A percentile compares a stretch with the other conserved stretches of the same genome.
phyloP scores from a whole-genome alignment of 352 stramenopile species.

The Globisporangium canariense region DNA sequence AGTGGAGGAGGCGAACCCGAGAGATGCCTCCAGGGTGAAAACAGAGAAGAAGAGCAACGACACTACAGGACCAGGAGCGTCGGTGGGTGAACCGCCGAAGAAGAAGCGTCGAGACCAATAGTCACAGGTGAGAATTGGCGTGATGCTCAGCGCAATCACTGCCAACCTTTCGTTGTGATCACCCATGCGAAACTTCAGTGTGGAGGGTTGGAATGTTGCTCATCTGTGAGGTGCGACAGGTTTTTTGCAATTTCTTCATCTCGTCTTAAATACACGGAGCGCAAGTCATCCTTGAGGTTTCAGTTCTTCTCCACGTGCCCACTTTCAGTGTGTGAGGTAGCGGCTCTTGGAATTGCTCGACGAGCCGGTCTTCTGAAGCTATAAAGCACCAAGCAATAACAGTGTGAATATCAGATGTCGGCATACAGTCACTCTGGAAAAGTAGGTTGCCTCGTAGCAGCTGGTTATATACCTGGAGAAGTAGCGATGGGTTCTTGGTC shows the following conservation, averaged over 20 bases:
- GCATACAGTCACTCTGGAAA: not conserved
- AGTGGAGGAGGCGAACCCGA: conserved; percentile 11
- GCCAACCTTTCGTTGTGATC: not conserved
- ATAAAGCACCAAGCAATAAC: not conserved
- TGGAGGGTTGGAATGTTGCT: not conserved
- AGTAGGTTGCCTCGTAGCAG: not conserved
- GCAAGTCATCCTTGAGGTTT: not conserved
- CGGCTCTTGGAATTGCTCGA: conserved; percentile 43
- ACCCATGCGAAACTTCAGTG: not conserved
- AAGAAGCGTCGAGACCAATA: conserved; percentile 65
- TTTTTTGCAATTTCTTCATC: not conserved
- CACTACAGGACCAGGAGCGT: not conserved
- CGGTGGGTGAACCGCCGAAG: conserved; percentile 26
- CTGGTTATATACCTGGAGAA: conserved; percentile 75
- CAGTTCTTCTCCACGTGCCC: not conserved
- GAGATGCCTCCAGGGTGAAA: conserved; percentile 26
- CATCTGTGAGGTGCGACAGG: not conserved
- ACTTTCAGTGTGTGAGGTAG: conserved; percentile 60
- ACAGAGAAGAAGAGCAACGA: conserved; percentile 32
- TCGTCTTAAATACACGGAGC: conserved; percentile 9
- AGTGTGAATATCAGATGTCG: not conserved
- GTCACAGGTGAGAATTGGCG: not conserved
- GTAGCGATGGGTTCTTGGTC: conserved; percentile 91
- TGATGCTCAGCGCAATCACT: no score
- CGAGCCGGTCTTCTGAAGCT: conserved; percentile 67